Evolutionary conservation across 768 basidiomycete species (phyloP).

Genomic region (Boletus barrowsii): DNA sequence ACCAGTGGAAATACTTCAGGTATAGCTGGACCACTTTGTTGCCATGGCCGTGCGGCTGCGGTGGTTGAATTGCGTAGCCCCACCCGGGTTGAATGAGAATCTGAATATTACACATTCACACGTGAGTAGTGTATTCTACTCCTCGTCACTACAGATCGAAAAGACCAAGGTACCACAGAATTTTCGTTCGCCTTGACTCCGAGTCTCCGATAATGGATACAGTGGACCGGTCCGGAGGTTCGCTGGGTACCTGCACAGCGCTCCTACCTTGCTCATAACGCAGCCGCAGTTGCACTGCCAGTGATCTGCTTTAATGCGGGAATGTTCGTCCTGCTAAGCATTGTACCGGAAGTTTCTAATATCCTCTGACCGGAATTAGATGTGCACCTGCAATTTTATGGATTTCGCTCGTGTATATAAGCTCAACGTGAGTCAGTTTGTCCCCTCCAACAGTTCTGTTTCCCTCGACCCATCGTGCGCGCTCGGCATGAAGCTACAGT

Average conservation of each 20-base stretch:
- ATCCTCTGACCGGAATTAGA: too few relatives aligned
- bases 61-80: too few relatives aligned
- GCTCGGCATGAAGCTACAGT: constrained; percentile 8
- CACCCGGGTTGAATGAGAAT: too few relatives aligned
- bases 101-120: too few relatives aligned
- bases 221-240: not conserved
- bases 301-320: not conserved
- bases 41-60: not conserved
- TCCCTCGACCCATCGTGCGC: not conserved
- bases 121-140: too few relatives aligned
- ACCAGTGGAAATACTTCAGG: not conserved
- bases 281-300: not conserved
- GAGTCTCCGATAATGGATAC: too few relatives aligned
- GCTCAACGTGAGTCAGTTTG: not conserved
- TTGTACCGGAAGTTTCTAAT: too few relatives aligned
- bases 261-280: too few relatives aligned
- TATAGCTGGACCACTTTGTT: not conserved
- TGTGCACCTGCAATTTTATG: too few relatives aligned
- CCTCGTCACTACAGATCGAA: not conserved
- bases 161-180: not conserved
- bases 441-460: not conserved
- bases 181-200: too few relatives aligned
- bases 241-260: too few relatives aligned
- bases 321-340: not conserved
- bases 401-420: constrained; percentile 1